Base-by-base conservation (phyloP, 164 flowering plant genomes). In the Vitis labrusca region DNA sequence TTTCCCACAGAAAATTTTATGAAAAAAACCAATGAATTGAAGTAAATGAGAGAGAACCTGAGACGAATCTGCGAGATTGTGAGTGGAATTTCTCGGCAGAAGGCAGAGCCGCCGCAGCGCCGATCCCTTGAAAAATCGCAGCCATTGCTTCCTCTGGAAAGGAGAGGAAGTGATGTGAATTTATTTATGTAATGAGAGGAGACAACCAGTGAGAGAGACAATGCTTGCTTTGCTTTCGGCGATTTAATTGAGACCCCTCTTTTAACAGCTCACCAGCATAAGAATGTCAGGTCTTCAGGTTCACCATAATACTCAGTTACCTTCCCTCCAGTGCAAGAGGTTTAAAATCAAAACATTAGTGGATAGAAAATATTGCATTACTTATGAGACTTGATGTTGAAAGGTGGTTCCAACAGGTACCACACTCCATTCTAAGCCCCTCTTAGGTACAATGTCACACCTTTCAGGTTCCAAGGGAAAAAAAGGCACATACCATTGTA, bases 61-160 rank as follows among this genome's bases (percentile, higher is more conserved):
- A 71, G 15, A 71, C 60, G 13, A 74, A 77, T 78, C 77, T 79
- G 63, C 68, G 67, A 63, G 77, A 64, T 4, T 66, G 59, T 44
- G 71, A 71, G 37, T 50, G 74, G 19, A 73, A 67, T 73, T 69
- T 82, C 74, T 70, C 73, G 53, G 86, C 73, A 71, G 80, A 51
- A 0, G 84, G 65, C 10, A 83, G 55, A 50, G 84, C 78, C 0
- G 85, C 53, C 1, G 82, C 73, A 14, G 85, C 85, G 66, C 85
- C 87, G 3, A 81, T 55, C n/a, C 86, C 85, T 16, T 79, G 86
- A 32, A 84, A 59, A 61, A 74, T 61, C 8, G 81, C 75, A 10
- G 91, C 87, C 91, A 87, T 87, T 70, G 29, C 27, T 49, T 76
- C 63, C n/a, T 17, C 37, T 1, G 9, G 49, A 60, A 23, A 14